phyloP scores from a whole-genome alignment of 2,329 filamentous ascomycete genomes.

The Tolypocladium album region DNA sequence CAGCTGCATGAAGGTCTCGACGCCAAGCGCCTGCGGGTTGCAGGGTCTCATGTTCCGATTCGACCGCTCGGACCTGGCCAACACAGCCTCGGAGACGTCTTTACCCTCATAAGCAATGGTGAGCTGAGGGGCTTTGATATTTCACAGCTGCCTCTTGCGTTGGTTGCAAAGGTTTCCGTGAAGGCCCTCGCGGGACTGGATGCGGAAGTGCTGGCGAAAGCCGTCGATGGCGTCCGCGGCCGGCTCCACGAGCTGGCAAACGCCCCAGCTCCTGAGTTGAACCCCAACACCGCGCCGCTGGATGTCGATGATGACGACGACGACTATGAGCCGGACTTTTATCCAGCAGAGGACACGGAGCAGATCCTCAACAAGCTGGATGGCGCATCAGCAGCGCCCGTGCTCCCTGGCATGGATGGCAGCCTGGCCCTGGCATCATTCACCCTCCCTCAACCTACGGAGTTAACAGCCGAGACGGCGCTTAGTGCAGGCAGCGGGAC shows the following conservation, averaged over 20 bases:
- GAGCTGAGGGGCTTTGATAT: conserved; percentile 75
- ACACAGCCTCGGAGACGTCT: conserved; percentile 72
- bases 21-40: conserved; percentile 71
- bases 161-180: conserved; percentile 74
- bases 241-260: conserved; percentile 36
- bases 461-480: conserved; percentile 60
- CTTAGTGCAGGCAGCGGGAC: conserved; percentile 65
- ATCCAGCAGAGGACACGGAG: conserved; percentile 64
- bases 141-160: conserved; percentile 60
- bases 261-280: conserved; percentile 33
- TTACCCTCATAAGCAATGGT: conserved; percentile 66
- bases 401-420: conserved; percentile 18
- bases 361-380: conserved; percentile 72
- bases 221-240: conserved; percentile 53
- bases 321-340: conserved; percentile 85
- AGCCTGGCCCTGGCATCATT: conserved; percentile 66
- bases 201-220: conserved; percentile 55
- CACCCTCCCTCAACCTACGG: conserved; percentile 65
- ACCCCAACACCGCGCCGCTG: conserved; percentile 48
- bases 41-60: conserved; percentile 36
- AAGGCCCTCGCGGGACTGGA: conserved; percentile 67
- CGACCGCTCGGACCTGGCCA: conserved; percentile 65
- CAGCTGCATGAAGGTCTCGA: conserved; percentile 66
- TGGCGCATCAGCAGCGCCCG: conserved; percentile 45
- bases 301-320: conserved; percentile 70